Evolutionary conservation across 495 filamentous ascomycete genomes (phyloP).

Genomic region (Penicillium turbatum): DNA sequence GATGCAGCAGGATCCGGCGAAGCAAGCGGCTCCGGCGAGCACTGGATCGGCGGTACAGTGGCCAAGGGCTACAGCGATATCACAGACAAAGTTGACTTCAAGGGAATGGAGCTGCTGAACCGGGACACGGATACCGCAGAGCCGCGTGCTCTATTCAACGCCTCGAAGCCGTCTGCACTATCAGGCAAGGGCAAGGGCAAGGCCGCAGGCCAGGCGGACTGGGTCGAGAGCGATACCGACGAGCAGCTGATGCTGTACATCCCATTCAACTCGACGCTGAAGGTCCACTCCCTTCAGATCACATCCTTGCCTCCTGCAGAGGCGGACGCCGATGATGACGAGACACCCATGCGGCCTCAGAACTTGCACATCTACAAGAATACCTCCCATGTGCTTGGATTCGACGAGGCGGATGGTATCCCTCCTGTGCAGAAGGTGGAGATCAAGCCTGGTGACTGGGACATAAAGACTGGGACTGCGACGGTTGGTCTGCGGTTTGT

Average conservation of each 20-base stretch:
- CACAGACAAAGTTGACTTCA: constrained; percentile 71
- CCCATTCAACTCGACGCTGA: constrained; percentile 83
- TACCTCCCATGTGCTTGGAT: constrained; percentile 80
- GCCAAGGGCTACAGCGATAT: constrained; percentile 81
- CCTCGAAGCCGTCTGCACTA: constrained; percentile 61
- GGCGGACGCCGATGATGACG: constrained; percentile 60
- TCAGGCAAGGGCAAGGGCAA: constrained; percentile 55
- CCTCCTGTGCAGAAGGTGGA: constrained; percentile 70
- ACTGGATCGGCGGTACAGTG: constrained; percentile 69
- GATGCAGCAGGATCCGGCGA: constrained; percentile 43
- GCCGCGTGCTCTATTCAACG: constrained; percentile 68
- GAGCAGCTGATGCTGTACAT: constrained; percentile 94
- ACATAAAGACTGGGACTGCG: constrained; percentile 75
- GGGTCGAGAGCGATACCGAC: constrained; percentile 99
- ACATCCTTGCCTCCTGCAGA: constrained; percentile 67
- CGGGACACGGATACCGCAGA: constrained; percentile 64
- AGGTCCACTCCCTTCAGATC: constrained; percentile 85
- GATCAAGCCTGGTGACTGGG: constrained; percentile 76
- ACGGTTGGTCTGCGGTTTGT: constrained; percentile 83
- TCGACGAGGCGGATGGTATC: constrained; percentile 91
- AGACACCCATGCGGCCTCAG: constrained; percentile 78
- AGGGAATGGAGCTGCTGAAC: constrained; percentile 84
- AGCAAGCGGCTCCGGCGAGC: constrained; percentile 38
- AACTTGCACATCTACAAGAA: constrained; percentile 83
- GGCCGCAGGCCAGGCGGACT: constrained; percentile 57